Conservation (phyloP, 148 eudicot species). For the Tetragonia tetragonoides region DNA sequence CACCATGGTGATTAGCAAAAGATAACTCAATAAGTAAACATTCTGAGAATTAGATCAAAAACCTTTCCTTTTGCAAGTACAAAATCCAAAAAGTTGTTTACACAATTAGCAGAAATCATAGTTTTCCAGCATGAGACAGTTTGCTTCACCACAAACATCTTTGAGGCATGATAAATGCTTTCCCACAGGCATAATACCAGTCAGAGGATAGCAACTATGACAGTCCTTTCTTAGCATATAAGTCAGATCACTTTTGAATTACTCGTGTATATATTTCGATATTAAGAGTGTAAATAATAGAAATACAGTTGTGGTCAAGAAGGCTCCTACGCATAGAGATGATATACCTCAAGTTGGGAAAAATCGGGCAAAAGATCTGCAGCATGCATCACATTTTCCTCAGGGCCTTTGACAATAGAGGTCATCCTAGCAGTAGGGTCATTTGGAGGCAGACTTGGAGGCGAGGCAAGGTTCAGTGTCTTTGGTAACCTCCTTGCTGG, state of each 20-base stretch:
- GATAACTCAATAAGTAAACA: too few relatives aligned
- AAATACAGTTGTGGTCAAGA: too few relatives aligned
- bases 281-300: too few relatives aligned
- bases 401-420: slow-evolving; percentile 40
- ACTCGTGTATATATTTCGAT: too few relatives aligned
- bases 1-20: too few relatives aligned
- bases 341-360: slow-evolving; percentile 79
- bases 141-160: too few relatives aligned
- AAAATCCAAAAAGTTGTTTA: too few relatives aligned
- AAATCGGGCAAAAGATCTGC: slow-evolving; percentile 77
- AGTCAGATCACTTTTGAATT: neutral
- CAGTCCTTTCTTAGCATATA: neutral
- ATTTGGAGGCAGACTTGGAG: slow-evolving; percentile 95
- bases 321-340: neutral
- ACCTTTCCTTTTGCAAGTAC: too few relatives aligned
- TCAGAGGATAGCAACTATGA: neutral
- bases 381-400: slow-evolving; percentile 34
- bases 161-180: neutral
- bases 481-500: slow-evolving; percentile 67
- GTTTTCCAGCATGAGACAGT: too few relatives aligned
- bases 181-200: neutral
- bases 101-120: too few relatives aligned
- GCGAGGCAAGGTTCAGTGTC: slow-evolving; percentile 71
- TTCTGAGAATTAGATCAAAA: too few relatives aligned
- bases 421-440: slow-evolving; percentile 72